phyloP scores from a whole-genome alignment of 768 basidiomycete genomes.

The Trametes coccinea region DNA sequence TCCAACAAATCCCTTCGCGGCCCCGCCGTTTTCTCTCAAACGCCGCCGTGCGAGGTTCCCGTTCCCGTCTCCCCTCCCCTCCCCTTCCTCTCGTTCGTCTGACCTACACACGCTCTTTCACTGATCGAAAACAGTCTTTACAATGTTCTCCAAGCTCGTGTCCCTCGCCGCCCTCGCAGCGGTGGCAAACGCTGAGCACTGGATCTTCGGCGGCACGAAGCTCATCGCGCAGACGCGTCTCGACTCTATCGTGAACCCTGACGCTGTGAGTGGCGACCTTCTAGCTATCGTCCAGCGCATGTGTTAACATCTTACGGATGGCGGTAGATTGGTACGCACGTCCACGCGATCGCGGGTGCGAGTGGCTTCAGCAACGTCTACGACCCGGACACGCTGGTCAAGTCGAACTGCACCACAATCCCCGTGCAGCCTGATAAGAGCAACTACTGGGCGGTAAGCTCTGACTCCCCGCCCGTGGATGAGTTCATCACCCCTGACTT shows the following conservation, averaged over 20 bases:
- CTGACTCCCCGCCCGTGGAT: not conserved
- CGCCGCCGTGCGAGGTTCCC: conserved; percentile 5
- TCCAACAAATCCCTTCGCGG: conserved; percentile 6
- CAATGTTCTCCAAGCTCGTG: conserved; percentile 17
- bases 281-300: not conserved
- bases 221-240: conserved; percentile 16
- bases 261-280: not conserved
- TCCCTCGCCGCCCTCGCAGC: conserved; percentile 17
- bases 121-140: conserved; percentile 5
- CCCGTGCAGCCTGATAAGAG: conserved; percentile 27
- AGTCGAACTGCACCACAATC: conserved; percentile 24
- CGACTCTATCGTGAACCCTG: conserved; percentile 19
- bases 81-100: conserved; percentile 10
- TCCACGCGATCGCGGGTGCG: conserved; percentile 21
- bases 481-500: not conserved
- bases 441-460: conserved; percentile 29
- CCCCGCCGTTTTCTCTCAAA: conserved; percentile 6
- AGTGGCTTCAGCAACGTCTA: conserved; percentile 17
- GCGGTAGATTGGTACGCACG: conserved; percentile 18
- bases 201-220: conserved; percentile 22
- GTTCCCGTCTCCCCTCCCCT: not conserved
- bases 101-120: conserved; percentile 14
- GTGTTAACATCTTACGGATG: no score
- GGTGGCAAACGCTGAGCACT: conserved; percentile 20
- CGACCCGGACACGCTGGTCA: conserved; percentile 10